These are phyloP conservation scores for Akanthomyces muscarius DNA, from an alignment of 2,329 filamentous ascomycete genomes.

Conservation along the genomic window DNA sequence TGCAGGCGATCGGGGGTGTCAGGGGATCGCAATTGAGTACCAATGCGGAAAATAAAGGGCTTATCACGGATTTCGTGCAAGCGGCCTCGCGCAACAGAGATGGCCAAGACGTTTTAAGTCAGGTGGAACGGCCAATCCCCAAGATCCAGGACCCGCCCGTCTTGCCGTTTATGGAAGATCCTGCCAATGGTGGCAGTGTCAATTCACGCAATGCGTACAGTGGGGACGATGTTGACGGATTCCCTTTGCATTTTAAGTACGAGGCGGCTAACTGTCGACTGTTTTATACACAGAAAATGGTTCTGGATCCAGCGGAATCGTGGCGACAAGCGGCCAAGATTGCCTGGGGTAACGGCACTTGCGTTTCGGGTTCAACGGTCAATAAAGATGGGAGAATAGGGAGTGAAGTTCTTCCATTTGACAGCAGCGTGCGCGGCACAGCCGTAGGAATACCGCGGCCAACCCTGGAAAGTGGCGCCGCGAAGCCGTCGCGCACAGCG, in stretches of 20 bases:
- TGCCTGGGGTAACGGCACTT: constrained; percentile 4
- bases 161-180: not conserved
- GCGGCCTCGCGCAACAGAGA: not conserved
- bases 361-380: not conserved
- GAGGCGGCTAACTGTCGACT: constrained; percentile 58
- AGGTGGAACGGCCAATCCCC: not conserved
- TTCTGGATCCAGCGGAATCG: constrained; percentile 45
- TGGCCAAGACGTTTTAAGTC: not conserved
- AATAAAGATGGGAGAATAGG: not conserved
- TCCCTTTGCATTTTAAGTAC: constrained; percentile 56
- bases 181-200: constrained; percentile 5
- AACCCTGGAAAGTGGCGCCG: not conserved
- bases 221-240: constrained; percentile 20
- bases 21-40: constrained; percentile 41
- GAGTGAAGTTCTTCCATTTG: not conserved
- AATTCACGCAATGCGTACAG: constrained; percentile 25
- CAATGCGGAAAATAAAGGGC: not conserved
- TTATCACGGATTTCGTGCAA: not conserved
- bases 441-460: not conserved
- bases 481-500: not conserved
- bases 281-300: constrained; percentile 53
- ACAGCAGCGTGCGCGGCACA: not conserved
- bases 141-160: constrained; percentile 1
- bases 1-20: constrained; percentile 63
- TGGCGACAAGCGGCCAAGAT: constrained; percentile 38